Base-by-base conservation (phyloP, 345 rosid genomes). In the Lumnitzera littorea region DNA sequence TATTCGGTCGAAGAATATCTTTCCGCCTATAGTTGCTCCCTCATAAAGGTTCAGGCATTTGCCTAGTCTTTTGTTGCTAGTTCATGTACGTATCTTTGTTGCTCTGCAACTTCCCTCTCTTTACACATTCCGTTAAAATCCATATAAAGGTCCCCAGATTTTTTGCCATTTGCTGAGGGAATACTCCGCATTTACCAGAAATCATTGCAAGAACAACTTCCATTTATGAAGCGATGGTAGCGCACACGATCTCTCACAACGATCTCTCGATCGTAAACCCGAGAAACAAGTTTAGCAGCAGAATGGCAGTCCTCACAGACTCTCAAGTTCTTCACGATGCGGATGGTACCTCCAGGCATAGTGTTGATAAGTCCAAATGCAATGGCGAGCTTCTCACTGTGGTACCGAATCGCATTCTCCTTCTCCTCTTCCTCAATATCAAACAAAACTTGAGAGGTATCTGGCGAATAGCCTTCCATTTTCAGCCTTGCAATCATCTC, bases 381-480 rank as follows among this genome's bases (percentile, higher is more conserved):
- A 62, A 79, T 68, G 12, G 80, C 80, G 3, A 79, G 78, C 66
- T 76, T 79, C 62, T 79, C 84, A 36, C 84, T 70, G 15, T 79
- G 76, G 62, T 73, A 55, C 51, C 63, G 61, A 16, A 76, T 17
- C 6, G 74, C 68, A 47, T 57, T 63, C 52, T 76, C 76, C 68
- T 76, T 73, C 61, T 70, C 76, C 70, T 73, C 84, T 63, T 79
- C 84, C 24, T 64, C 78, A 3, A 73, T 68, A n/a, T 79, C 78
- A 52, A 79, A 70, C 58, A 70, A 48, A 68, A 68, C 78, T 47
- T 73, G 70, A 4, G 78, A 73, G 0, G 72, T 62, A 36, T 73
- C 67, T 11, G 76, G 80, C 10, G 59, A 51, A 51, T 79, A 79
- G 13, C 80, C 80, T 53, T 73, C 72, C 48, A 16, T 65, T 48